Evolutionary conservation across 2,329 filamentous ascomycete species (phyloP).

Genomic region (Xylariales sp.): DNA sequence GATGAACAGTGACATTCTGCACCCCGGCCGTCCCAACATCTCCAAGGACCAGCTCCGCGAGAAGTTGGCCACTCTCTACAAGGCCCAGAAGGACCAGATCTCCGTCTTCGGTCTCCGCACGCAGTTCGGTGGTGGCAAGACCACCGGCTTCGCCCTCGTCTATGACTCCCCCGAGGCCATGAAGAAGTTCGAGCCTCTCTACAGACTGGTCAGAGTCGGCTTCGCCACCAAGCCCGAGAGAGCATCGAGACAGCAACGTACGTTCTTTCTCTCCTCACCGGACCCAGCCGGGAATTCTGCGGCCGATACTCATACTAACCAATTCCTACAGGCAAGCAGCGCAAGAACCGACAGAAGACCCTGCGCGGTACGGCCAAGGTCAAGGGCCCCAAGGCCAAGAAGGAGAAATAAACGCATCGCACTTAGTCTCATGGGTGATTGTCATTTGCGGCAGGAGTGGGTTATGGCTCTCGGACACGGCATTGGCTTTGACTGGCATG

Average conservation of each 20-base stretch:
- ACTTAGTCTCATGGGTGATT: slow-evolving; percentile 22
- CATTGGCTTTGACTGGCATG: slow-evolving; percentile 16
- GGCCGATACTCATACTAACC: background rate
- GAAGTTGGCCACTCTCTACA: slow-evolving; percentile 95
- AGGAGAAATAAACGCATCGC: slow-evolving; percentile 71
- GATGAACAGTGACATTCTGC: slow-evolving; percentile 84
- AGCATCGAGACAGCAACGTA: slow-evolving; percentile 98
- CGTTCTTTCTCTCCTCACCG: slow-evolving; percentile 39
- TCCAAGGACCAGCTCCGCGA: slow-evolving; percentile 97
- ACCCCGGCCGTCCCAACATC: slow-evolving; percentile 97
- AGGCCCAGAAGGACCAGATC: slow-evolving; percentile 95
- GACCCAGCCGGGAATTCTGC: background rate
- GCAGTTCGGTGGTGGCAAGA: slow-evolving; percentile 99
- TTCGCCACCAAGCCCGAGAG: slow-evolving; percentile 93
- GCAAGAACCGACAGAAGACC: slow-evolving; percentile 99
- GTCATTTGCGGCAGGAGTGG: slow-evolving; percentile 21
- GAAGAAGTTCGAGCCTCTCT: slow-evolving; percentile 99
- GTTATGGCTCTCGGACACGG: slow-evolving; percentile 27
- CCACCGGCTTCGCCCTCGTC: slow-evolving; percentile 95
- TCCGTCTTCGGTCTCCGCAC: slow-evolving; percentile 98
- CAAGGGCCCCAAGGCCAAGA: slow-evolving; percentile 93
- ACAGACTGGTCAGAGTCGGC: slow-evolving; percentile 93
- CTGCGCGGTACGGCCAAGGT: slow-evolving; percentile 96
- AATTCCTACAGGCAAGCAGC: slow-evolving; percentile 90
- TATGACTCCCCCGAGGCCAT: slow-evolving; percentile 98